Base-by-base conservation (phyloP, 1,284 basidiomycete genomes). In the Ceratobasidium sp. region DNA sequence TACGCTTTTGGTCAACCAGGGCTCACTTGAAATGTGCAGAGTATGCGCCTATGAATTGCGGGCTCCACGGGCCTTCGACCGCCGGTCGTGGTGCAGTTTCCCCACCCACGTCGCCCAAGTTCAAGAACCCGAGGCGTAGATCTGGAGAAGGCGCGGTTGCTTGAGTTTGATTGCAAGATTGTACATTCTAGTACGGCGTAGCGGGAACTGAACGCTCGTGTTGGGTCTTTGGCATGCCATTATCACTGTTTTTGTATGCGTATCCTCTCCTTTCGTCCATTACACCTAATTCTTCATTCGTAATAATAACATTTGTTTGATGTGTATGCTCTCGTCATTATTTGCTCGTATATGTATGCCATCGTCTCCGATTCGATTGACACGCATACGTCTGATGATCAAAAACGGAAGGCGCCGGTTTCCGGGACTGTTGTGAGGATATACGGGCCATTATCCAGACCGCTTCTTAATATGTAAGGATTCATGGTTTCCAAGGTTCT, bases 11-110 rank as follows among this genome's bases (percentile, higher is more conserved):
- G 35, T 54, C 70, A 73, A 72, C 56, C 73, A 91, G 91, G 74
- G 85, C 91, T 13, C 92, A 94, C 76, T 83, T 91, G 72, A 93
- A 92, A 76, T 94, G 92, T 75, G 91, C 91, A 13, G 91, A 93
- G 77, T 77, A 85, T 40, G 92, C 92, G 3, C 90, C 91, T 7
- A 80, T 85, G 72, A 86, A 93, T 78, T 94, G 92, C 74, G 90
- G 87, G 31, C 69, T 85, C 10, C 85, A 72, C 12, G 69, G 65
- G 27, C 43, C 68, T 6, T 45, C 40, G 25, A 25, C 13, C 42
- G 42, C 54, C 20, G 40, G 60, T 32, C 53, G 32, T 45, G 31
- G 57, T 25, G 17, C 47, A 34, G 40, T 47, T 25, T 1, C 56
- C 5, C 32, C 58, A 7, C 58, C 58, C 6, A 62, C 45, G 7